Conservation (phyloP, 108 stramenopile genomes). For the Nannochloropsis salina region DNA sequence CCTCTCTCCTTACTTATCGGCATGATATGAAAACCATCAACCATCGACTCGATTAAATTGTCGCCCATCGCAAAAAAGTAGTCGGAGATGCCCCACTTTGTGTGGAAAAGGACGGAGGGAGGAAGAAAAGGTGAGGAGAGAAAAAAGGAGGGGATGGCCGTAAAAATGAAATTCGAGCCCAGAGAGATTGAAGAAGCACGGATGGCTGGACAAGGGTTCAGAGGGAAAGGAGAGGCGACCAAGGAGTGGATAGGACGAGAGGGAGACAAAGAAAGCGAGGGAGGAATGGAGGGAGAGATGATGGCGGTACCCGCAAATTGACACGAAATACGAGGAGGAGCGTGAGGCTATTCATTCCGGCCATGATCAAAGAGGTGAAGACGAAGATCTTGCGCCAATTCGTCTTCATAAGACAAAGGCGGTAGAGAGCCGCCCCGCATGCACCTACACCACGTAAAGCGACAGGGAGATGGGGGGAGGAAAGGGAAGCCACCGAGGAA, state of each 20-base stretch:
- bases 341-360: neutral
- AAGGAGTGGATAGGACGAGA: neutral
- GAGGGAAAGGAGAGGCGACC: neutral
- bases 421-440: neutral
- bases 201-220: neutral
- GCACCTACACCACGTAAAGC: neutral
- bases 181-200: neutral
- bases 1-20: neutral
- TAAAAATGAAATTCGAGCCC: neutral
- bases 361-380: neutral
- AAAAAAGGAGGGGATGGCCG: neutral
- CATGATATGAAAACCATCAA: neutral
- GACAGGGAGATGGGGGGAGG: neutral
- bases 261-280: neutral
- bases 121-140: neutral
- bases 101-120: neutral
- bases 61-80: neutral
- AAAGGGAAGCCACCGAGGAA: neutral
- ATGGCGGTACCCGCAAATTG: neutral
- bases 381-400: neutral
- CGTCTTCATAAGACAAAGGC: neutral
- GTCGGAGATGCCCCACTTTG: neutral
- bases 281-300: neutral
- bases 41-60: neutral
- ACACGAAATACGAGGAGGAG: neutral